Evolutionary conservation across 2,329 filamentous ascomycete genomes (phyloP).

Genomic region (Paracorniculantispora psalliotae): DNA sequence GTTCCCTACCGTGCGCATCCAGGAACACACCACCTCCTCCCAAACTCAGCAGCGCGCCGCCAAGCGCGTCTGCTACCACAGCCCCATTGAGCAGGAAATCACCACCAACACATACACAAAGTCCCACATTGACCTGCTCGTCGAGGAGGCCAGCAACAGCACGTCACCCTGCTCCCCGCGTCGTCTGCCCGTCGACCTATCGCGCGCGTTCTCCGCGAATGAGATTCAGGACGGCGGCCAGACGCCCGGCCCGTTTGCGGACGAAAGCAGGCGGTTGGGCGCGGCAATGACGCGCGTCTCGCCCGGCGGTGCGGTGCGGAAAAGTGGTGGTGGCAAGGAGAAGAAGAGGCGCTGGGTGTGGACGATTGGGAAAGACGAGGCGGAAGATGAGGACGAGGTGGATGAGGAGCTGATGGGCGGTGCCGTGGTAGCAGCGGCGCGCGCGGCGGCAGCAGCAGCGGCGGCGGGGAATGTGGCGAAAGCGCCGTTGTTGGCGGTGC

Average conservation of each 20-base stretch:
- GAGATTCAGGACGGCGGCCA: conserved; percentile 57
- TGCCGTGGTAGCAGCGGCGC: conserved; percentile 34
- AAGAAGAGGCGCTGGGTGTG: conserved; percentile 62
- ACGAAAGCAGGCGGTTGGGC: conserved; percentile 55
- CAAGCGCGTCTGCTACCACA: conserved; percentile 57
- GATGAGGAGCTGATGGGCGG: conserved; percentile 37
- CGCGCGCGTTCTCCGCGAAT: conserved; percentile 47
- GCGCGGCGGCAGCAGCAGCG: not conserved
- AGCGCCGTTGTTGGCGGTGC: not conserved
- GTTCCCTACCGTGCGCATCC: conserved; percentile 34
- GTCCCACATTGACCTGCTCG: conserved; percentile 59
- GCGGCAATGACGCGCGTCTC: conserved; percentile 37
- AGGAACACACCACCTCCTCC: conserved; percentile 34
- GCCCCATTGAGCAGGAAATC: conserved; percentile 59
- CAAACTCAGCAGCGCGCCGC: conserved; percentile 51
- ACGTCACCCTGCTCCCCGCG: conserved; percentile 34
- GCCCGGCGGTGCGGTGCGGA: conserved; percentile 45
- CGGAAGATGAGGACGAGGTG: conserved; percentile 38
- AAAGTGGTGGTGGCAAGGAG: conserved; percentile 44
- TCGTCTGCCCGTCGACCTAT: conserved; percentile 42
- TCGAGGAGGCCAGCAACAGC: conserved; percentile 49
- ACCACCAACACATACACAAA: conserved; percentile 57
- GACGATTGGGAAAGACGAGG: conserved; percentile 55
- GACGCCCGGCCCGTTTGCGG: conserved; percentile 59
- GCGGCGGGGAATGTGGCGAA: not conserved